Percentiles rank a stretch among this genome's conserved stretches.
phyloP scores from a whole-genome alignment of 306 rosid genomes.

The Quercus wislizeni region DNA sequence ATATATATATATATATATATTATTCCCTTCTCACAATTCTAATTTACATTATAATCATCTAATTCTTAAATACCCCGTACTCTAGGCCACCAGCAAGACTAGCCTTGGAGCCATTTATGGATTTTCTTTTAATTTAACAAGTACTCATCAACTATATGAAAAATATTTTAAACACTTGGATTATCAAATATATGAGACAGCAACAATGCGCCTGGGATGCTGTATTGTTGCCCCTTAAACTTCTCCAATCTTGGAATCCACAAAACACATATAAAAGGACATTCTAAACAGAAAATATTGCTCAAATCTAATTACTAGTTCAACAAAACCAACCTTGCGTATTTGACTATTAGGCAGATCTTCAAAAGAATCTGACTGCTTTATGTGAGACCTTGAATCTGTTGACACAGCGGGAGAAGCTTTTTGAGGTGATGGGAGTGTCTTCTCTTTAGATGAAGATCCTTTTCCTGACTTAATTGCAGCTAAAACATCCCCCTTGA shows the following conservation, averaged over 20 bases:
- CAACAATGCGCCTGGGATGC: neutral
- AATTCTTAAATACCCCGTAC: neutral
- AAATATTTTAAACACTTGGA: neutral
- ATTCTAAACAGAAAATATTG: neutral
- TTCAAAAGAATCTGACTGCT: slow-evolving; percentile 68
- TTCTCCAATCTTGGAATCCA: neutral
- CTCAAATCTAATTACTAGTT: slow-evolving; percentile 13
- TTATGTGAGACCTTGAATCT: slow-evolving; percentile 41
- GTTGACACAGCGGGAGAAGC: slow-evolving; percentile 34
- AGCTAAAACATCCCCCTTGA: slow-evolving; percentile 90
- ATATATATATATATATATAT: neutral
- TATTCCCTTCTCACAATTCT: neutral
- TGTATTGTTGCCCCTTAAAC: neutral
- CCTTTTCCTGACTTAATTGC: slow-evolving; percentile 76
- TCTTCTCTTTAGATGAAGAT: slow-evolving; percentile 59
- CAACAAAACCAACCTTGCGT: slow-evolving; percentile 64
- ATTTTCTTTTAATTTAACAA: neutral
- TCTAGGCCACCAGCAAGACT: neutral
- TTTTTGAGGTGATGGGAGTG: slow-evolving; percentile 42
- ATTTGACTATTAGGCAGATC: slow-evolving; percentile 91
- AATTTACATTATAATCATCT: neutral
- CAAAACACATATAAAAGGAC: neutral
- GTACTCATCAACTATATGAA: neutral
- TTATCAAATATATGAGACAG: neutral
- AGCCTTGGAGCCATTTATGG: neutral